Evolutionary conservation across 83 land plant genomes (phyloP).

Genomic region (Picea mariana): DNA sequence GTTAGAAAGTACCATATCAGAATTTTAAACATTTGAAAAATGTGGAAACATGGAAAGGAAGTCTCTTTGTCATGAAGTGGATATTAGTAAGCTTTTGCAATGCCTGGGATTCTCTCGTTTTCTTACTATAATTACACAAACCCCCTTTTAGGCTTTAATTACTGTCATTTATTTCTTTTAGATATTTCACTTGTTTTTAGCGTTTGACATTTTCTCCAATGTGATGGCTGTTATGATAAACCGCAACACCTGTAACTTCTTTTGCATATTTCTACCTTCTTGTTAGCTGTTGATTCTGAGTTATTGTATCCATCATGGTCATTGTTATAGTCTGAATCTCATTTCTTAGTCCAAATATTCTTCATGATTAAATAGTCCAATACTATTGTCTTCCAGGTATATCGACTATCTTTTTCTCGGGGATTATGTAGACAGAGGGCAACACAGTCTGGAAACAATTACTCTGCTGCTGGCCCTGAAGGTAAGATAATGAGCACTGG

Average conservation of each 20-base stretch:
- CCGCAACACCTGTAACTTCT: too few species aligned
- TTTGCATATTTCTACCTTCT: too few species aligned
- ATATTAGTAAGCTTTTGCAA: not conserved
- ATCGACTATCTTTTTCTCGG: constrained; percentile 93
- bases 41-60: not conserved
- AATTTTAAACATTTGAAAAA: not conserved
- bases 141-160: not conserved
- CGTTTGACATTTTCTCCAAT: too few species aligned
- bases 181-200: too few species aligned
- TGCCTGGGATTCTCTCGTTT: not conserved
- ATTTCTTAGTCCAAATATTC: not conserved
- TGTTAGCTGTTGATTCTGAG: not conserved
- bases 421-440: constrained; percentile 94
- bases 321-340: not conserved
- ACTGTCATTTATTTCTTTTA: not conserved
- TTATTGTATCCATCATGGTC: not conserved
- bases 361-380: not conserved
- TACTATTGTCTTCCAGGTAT: constrained; percentile 49
- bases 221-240: too few species aligned
- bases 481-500: constrained; percentile 32
- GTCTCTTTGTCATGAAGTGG: not conserved
- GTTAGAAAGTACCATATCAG: not conserved
- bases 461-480: constrained; percentile 79
- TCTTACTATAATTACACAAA: not conserved
- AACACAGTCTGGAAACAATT: constrained; percentile 90